phyloP scores from a whole-genome alignment of 2,329 filamentous ascomycete genomes.

The Pestalotiopsis sp. region DNA sequence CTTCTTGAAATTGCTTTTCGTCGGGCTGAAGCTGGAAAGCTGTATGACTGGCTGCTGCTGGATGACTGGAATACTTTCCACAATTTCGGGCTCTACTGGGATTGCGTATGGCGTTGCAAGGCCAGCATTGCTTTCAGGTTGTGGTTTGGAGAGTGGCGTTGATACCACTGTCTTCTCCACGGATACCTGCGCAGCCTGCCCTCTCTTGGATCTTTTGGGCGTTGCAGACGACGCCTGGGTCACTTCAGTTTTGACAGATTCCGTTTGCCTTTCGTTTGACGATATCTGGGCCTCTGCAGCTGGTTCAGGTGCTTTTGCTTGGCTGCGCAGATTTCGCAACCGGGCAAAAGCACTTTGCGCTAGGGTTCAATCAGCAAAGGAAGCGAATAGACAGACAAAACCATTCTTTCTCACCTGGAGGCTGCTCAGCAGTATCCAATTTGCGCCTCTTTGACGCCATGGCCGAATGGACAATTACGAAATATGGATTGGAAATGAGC shows the following conservation, averaged over 20 bases:
- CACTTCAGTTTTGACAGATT: neutral
- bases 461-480: neutral
- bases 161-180: neutral
- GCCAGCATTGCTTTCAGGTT: neutral
- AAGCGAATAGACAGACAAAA: neutral
- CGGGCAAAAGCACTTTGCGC: conserved; percentile 48
- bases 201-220: conserved; percentile 22
- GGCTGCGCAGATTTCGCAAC: conserved; percentile 32
- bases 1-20: conserved; percentile 26
- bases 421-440: conserved; percentile 35
- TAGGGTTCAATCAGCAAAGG: conserved; percentile 22
- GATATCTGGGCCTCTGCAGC: neutral
- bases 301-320: conserved; percentile 5
- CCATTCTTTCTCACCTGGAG: conserved; percentile 34
- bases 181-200: neutral
- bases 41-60: conserved; percentile 19
- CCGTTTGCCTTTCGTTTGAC: neutral
- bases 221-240: neutral
- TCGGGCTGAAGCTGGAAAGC: conserved; percentile 30
- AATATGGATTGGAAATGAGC: neutral
- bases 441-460: conserved; percentile 45
- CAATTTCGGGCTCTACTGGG: neutral
- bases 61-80: conserved; percentile 12
- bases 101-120: neutral
- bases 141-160: neutral